Evolutionary conservation across 139 green algal genomes (phyloP).

Genomic region (Pycnococcus provasolii): DNA sequence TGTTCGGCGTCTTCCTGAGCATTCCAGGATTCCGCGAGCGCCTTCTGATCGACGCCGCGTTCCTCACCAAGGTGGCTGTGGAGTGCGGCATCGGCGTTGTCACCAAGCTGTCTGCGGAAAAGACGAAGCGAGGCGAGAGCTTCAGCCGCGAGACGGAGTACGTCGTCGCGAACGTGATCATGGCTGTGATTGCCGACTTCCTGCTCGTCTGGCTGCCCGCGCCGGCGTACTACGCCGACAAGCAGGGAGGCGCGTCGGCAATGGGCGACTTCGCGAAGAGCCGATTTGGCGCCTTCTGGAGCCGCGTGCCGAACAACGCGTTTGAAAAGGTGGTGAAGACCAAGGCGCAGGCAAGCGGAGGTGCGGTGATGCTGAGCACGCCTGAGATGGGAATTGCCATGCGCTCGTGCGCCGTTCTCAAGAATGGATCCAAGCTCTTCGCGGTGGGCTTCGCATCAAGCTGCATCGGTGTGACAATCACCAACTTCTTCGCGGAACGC

Average conservation of each 20-base stretch:
- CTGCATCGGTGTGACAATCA: conserved; percentile 75
- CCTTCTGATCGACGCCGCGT: conserved; percentile 79
- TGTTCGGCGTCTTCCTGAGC: conserved; percentile 24
- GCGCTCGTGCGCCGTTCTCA: conserved; percentile 56
- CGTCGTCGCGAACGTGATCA: conserved; percentile 86
- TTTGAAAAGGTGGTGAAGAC: conserved; percentile 66
- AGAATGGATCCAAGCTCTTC: conserved; percentile 84
- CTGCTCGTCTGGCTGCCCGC: conserved; percentile 97
- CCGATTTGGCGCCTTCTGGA: conserved; percentile 44
- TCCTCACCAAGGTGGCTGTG: conserved; percentile 74
- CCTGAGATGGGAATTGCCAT: conserved; percentile 37
- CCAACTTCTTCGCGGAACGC: conserved; percentile 59
- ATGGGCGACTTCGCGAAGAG: not conserved
- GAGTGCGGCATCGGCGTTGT: conserved; percentile 83
- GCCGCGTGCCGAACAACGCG: conserved; percentile 86
- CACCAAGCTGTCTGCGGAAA: conserved; percentile 86
- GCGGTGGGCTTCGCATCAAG: conserved; percentile 66
- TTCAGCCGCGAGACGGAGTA: conserved; percentile 81
- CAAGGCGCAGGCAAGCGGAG: not conserved
- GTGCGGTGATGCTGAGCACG: not conserved
- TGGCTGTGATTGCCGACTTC: conserved; percentile 96
- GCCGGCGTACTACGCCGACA: conserved; percentile 52
- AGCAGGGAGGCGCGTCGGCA: not conserved
- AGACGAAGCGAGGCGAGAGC: conserved; percentile 52
- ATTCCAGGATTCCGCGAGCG: conserved; percentile 76